These are phyloP conservation scores for Lantana camara DNA, from an alignment of 257 asterid species.

Conservation along the genomic window DNA sequence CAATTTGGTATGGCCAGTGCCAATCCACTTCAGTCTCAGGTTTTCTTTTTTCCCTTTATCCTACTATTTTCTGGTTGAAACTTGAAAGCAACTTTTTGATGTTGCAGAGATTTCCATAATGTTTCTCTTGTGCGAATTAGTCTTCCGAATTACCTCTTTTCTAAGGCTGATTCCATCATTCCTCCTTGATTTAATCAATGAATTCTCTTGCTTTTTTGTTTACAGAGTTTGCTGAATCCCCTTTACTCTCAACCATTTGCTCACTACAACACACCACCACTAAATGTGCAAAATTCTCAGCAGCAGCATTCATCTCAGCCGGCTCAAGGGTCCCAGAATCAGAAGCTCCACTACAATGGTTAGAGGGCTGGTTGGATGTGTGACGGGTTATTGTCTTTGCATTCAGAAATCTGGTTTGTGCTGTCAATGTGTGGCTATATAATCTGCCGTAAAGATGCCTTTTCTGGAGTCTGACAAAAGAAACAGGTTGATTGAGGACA, in stretches of 20 bases:
- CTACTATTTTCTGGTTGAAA: no score
- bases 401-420: conserved; percentile 60
- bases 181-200: conserved; percentile 8
- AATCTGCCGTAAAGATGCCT: conserved; percentile 40
- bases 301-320: conserved; percentile 68
- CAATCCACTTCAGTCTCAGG: conserved; percentile 86
- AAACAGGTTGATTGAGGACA: conserved; percentile 31
- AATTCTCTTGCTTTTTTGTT: conserved; percentile 22
- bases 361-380: conserved; percentile 32
- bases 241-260: conserved; percentile 82
- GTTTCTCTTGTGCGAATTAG: not conserved
- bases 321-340: conserved; percentile 77
- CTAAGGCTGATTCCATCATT: not conserved
- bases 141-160: not conserved
- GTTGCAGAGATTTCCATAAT: not conserved
- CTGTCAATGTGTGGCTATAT: conserved; percentile 43
- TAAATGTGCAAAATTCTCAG: conserved; percentile 63
- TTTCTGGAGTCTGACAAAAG: conserved; percentile 38
- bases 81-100: no score
- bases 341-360: conserved; percentile 77
- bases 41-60: conserved; percentile 12
- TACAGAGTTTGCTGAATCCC: conserved; percentile 75
- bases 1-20: conserved; percentile 68
- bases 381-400: conserved; percentile 40
- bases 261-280: conserved; percentile 74